These are phyloP conservation scores for Marasmius oreades DNA, from an alignment of 1,284 basidiomycete genomes.

Conservation along the genomic window DNA sequence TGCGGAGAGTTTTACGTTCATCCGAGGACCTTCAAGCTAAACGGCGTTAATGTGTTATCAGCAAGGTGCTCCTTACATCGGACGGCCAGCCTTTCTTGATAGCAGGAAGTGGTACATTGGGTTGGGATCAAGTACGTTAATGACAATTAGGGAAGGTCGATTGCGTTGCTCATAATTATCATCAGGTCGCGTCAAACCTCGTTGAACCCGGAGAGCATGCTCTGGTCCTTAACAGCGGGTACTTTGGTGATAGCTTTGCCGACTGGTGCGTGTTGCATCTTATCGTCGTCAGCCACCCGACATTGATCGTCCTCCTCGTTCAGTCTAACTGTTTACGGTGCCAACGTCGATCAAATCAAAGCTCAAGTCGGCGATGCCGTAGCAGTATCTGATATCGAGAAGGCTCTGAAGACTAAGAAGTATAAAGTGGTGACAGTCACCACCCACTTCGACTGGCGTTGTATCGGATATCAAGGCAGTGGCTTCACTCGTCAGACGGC, in stretches of 20 bases:
- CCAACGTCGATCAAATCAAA: slow-evolving; percentile 82
- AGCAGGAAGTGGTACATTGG: slow-evolving; percentile 91
- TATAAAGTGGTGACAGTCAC: slow-evolving; percentile 94
- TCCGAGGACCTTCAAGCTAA: slow-evolving; percentile 2
- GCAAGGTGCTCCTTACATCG: slow-evolving; percentile 75
- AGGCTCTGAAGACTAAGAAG: slow-evolving; percentile 77
- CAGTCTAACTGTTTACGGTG: slow-evolving; percentile 87
- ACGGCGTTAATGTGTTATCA: slow-evolving; percentile 21
- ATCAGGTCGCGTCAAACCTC: slow-evolving; percentile 77
- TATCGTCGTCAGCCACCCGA: neutral
- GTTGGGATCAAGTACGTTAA: slow-evolving; percentile 76
- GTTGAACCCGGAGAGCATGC: slow-evolving; percentile 79
- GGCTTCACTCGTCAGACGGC: slow-evolving; percentile 68
- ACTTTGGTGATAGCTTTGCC: slow-evolving; percentile 85
- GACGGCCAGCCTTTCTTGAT: slow-evolving; percentile 86
- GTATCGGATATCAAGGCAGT: slow-evolving; percentile 84
- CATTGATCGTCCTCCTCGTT: neutral
- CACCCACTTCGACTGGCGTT: slow-evolving; percentile 90
- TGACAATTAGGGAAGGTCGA: neutral
- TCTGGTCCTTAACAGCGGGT: slow-evolving; percentile 82
- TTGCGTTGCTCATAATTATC: slow-evolving; percentile 3
- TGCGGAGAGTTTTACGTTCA: slow-evolving; percentile 20
- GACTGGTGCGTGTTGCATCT: slow-evolving; percentile 58
- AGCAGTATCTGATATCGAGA: slow-evolving; percentile 57
- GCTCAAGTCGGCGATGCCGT: slow-evolving; percentile 83